Conservation (phyloP, 2,329 filamentous ascomycete genomes). For the Parastagonospora nodorum region DNA sequence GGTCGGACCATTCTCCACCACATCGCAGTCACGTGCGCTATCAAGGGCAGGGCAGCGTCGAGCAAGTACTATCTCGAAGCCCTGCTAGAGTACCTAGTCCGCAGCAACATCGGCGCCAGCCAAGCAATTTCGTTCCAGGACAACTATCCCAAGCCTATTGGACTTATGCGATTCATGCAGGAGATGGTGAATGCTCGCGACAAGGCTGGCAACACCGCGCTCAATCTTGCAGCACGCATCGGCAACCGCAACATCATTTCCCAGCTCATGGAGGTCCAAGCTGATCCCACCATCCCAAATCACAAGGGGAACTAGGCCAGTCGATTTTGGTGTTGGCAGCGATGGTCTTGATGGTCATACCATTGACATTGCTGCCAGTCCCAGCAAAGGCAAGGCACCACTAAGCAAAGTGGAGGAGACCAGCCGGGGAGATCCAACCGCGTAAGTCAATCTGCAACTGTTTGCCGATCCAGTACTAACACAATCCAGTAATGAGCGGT, state of each 20-base stretch:
- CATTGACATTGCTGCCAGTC: slow-evolving; percentile 31
- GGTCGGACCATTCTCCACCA: slow-evolving; percentile 93
- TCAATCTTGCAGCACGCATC: slow-evolving; percentile 92
- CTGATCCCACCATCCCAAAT: slow-evolving; percentile 90
- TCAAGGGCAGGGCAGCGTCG: slow-evolving; percentile 88
- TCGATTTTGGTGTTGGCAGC: slow-evolving; percentile 92
- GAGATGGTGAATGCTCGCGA: slow-evolving; percentile 97
- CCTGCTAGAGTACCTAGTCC: slow-evolving; percentile 89
- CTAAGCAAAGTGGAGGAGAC: slow-evolving; percentile 67
- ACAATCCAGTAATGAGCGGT: slow-evolving; percentile 70
- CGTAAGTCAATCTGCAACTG: slow-evolving; percentile 61
- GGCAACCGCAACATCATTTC: slow-evolving; percentile 94
- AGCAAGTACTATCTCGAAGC: slow-evolving; percentile 97
- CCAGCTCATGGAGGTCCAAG: slow-evolving; percentile 93
- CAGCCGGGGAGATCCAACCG: slow-evolving; percentile 75
- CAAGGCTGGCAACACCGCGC: slow-evolving; percentile 89
- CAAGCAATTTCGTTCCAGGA: slow-evolving; percentile 52
- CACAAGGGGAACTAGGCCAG: slow-evolving; percentile 84
- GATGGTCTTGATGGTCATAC: slow-evolving; percentile 53
- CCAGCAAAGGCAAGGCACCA: slow-evolving; percentile 45
- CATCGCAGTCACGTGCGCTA: slow-evolving; percentile 92
- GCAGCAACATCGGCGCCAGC: slow-evolving; percentile 60
- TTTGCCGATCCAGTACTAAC: slow-evolving; percentile 1
- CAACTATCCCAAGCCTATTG: slow-evolving; percentile 69
- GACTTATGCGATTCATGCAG: slow-evolving; percentile 89